A percentile compares a stretch with the other conserved stretches of the same genome.
Evolutionary conservation across 2,329 filamentous ascomycete species (phyloP).

Genomic region (Fusarium tupiense): DNA sequence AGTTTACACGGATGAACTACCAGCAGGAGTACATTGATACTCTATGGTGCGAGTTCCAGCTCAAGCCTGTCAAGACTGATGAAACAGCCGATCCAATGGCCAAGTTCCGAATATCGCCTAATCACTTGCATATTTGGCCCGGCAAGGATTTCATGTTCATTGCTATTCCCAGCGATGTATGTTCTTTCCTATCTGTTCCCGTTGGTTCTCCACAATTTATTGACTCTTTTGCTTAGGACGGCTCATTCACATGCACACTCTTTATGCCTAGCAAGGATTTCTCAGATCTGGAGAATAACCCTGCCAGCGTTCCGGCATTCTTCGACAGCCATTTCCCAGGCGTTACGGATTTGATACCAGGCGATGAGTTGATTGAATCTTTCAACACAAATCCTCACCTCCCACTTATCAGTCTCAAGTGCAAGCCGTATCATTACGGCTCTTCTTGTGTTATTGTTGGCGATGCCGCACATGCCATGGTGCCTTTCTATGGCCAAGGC

Average conservation of each 20-base stretch:
- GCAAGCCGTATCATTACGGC: constrained; percentile 83
- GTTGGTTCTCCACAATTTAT: neutral
- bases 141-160: constrained; percentile 98
- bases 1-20: constrained; percentile 89
- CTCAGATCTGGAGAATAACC: constrained; percentile 70
- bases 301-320: constrained; percentile 71
- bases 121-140: constrained; percentile 98
- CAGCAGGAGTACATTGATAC: constrained; percentile 96
- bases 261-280: constrained; percentile 83
- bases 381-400: constrained; percentile 88
- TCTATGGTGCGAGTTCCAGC: constrained; percentile 95
- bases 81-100: constrained; percentile 46
- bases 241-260: constrained; percentile 93
- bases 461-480: constrained; percentile 96
- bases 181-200: constrained; percentile 32
- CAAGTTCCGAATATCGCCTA: constrained; percentile 83
- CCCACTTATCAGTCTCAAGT: constrained; percentile 93
- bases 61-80: constrained; percentile 62
- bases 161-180: constrained; percentile 79
- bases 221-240: constrained; percentile 65
- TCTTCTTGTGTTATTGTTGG: constrained; percentile 85
- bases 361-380: constrained; percentile 74
- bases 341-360: constrained; percentile 76
- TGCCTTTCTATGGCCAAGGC: constrained; percentile 97
- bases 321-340: constrained; percentile 90